These are phyloP conservation scores for Staphylotrichum tortipilum DNA, from an alignment of 495 filamentous ascomycete species.

Conservation along the genomic window DNA sequence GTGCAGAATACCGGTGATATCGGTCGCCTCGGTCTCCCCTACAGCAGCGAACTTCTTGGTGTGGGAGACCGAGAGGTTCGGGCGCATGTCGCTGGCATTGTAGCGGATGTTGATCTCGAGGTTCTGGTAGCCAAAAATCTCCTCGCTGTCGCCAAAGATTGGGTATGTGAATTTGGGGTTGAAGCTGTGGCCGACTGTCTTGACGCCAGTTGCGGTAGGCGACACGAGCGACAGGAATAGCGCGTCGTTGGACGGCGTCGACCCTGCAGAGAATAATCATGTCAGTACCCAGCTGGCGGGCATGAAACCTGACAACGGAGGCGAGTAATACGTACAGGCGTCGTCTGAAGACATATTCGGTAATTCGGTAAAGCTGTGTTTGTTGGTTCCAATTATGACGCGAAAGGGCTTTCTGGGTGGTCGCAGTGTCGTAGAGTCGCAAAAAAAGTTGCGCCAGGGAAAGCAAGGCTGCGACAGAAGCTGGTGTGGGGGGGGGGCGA, in stretches of 20 bases:
- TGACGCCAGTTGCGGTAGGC: conserved; percentile 45
- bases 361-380: background rate
- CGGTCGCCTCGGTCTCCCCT: conserved; percentile 59
- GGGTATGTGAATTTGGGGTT: conserved; percentile 81
- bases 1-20: conserved; percentile 56
- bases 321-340: conserved; percentile 16
- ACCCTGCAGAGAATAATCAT: conserved; percentile 53
- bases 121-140: conserved; percentile 80
- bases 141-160: conserved; percentile 85
- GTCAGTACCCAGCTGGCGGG: background rate
- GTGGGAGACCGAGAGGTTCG: conserved; percentile 62
- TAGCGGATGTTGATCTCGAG: conserved; percentile 69
- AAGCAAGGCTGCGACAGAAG: no score
- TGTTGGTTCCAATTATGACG: background rate
- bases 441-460: background rate
- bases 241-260: conserved; percentile 64
- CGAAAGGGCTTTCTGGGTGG: background rate
- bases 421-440: background rate
- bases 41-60: conserved; percentile 64
- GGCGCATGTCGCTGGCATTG: conserved; percentile 71
- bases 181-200: conserved; percentile 54
- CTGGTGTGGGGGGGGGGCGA: background rate
- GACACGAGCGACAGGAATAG: conserved; percentile 60
- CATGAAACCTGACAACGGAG: background rate
- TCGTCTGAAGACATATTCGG: conserved; percentile 13